Conservation (phyloP, 176 grass and related monocot genomes). For the Triticum aestivum region DNA sequence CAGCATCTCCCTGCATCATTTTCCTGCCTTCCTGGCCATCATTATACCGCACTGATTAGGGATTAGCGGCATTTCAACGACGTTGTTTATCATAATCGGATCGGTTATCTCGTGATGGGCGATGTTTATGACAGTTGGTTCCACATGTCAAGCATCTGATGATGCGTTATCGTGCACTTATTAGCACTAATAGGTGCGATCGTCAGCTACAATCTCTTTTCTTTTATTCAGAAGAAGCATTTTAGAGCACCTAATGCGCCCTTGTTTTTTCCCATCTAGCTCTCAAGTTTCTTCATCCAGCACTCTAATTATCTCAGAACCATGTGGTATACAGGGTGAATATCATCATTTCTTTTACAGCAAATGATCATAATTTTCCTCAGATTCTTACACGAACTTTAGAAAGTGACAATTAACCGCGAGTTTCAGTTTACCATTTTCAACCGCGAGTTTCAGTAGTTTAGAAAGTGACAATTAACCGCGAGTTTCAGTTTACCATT, state of each 20-base stretch:
- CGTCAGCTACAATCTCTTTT: background rate
- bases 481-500: background rate
- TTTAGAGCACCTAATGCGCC: background rate
- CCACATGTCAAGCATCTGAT: constrained; percentile 49
- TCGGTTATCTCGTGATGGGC: background rate
- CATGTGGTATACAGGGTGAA: background rate
- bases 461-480: background rate
- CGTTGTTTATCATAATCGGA: constrained; percentile 10
- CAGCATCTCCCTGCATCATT: constrained; percentile 13
- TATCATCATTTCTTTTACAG: too few species aligned
- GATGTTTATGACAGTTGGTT: constrained; percentile 30
- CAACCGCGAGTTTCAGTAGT: too few species aligned
- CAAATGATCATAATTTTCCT: background rate
- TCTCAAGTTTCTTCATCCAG: background rate
- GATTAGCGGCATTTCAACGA: constrained; percentile 23
- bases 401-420: background rate
- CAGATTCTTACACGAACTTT: background rate
- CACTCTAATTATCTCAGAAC: background rate
- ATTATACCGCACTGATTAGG: constrained; percentile 29
- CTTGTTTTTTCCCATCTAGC: background rate
- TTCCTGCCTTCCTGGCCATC: constrained; percentile 27
- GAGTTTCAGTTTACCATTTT: background rate
- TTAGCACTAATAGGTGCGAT: background rate
- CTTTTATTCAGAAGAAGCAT: background rate
- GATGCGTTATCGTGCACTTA: constrained; percentile 7